Evolutionary conservation across 495 filamentous ascomycete species (phyloP).

Genomic region (Talaromyces nanjingensis): DNA sequence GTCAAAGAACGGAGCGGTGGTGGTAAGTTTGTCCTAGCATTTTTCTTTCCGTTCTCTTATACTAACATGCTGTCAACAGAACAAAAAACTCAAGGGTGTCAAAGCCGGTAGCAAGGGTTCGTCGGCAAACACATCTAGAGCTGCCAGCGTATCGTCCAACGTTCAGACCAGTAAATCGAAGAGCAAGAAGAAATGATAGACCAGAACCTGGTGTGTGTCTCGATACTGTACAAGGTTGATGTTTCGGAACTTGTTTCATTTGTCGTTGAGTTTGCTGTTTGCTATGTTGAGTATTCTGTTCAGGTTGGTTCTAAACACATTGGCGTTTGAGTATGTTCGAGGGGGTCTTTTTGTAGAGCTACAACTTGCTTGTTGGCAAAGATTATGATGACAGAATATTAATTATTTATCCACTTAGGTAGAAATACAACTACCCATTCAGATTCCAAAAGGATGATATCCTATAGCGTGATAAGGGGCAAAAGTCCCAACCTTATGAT

Average conservation of each 20-base stretch:
- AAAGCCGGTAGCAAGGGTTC: conserved; percentile 49
- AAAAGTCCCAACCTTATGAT: background rate
- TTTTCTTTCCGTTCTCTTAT: background rate
- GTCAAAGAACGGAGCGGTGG: conserved; percentile 64
- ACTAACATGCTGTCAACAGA: conserved; percentile 29
- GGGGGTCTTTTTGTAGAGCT: background rate
- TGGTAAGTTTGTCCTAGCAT: conserved; percentile 37
- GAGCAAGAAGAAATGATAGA: conserved; percentile 38
- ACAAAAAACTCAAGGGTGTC: conserved; percentile 54
- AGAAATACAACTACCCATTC: background rate
- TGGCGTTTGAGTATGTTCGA: background rate
- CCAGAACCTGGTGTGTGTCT: background rate
- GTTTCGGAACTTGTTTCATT: background rate
- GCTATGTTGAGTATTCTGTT: background rate
- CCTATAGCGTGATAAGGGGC: no score
- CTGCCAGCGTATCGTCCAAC: conserved; percentile 50
- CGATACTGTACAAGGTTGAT: background rate
- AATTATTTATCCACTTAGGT: background rate
- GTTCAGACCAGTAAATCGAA: conserved; percentile 39
- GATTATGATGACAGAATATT: background rate
- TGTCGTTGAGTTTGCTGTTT: background rate
- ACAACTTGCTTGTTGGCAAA: background rate
- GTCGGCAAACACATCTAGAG: conserved; percentile 47
- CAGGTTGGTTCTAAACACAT: background rate
- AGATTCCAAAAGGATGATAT: background rate